Percentiles rank a stretch among this genome's conserved stretches.
phyloP scores from a whole-genome alignment of 306 rosid species.

The Cucumis hystrix region DNA sequence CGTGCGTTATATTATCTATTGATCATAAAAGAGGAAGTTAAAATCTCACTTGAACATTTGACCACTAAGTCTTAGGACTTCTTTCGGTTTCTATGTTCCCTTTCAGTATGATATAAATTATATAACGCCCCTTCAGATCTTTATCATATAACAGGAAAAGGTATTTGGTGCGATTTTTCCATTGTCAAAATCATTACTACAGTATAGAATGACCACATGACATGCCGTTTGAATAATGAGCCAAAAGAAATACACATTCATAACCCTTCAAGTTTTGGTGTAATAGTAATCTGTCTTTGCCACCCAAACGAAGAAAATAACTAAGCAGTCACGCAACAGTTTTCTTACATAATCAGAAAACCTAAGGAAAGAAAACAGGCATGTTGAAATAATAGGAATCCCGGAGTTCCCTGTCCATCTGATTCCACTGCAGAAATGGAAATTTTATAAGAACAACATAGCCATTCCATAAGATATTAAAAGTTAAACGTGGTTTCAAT shows the following conservation, averaged over 20 bases:
- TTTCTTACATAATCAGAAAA: constrained; percentile 6
- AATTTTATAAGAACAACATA: neutral
- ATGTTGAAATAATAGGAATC: constrained; percentile 59
- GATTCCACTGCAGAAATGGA: constrained; percentile 65
- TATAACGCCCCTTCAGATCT: neutral
- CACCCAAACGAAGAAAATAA: neutral
- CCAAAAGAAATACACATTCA: neutral
- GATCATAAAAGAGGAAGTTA: neutral
- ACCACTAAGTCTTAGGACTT: neutral
- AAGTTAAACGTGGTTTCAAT: neutral
- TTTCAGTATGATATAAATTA: neutral
- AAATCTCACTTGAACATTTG: neutral
- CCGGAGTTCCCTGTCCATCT: constrained; percentile 52
- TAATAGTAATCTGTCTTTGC: neutral
- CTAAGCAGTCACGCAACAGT: neutral
- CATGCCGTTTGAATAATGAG: neutral
- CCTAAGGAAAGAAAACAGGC: constrained; percentile 72
- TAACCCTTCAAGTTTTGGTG: neutral
- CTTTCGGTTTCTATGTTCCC: neutral
- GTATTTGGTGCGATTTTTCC: neutral
- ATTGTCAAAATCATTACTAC: neutral
- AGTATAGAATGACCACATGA: neutral
- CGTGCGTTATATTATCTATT: neutral
- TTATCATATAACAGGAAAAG: neutral
- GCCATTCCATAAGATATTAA: neutral